Conservation (phyloP, 371 early-diverging fungal genomes). For the Syncephalis plumigaleata region DNA sequence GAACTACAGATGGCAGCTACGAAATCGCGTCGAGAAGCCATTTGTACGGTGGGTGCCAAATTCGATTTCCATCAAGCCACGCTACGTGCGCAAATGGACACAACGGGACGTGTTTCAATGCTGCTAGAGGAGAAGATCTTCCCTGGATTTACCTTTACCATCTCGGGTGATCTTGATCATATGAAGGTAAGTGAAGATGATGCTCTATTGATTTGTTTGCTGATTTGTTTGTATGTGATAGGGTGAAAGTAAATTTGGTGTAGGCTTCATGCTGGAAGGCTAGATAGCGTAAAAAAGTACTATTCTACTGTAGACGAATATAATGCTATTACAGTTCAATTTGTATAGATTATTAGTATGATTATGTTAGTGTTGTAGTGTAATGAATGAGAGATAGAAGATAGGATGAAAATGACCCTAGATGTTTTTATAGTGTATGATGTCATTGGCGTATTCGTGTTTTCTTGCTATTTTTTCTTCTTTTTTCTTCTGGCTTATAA, state of each 20-base stretch:
- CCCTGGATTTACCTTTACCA: slow-evolving; percentile 79
- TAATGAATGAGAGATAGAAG: no score
- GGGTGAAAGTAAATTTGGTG: slow-evolving; percentile 6
- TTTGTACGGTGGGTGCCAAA: slow-evolving; percentile 89
- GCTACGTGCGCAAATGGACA: slow-evolving; percentile 81
- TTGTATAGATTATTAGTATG: no score
- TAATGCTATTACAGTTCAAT: no score
- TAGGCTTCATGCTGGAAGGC: slow-evolving; percentile 7
- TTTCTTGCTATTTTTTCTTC: no score
- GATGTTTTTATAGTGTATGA: no score
- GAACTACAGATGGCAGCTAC: slow-evolving; percentile 74
- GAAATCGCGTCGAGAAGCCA: slow-evolving; percentile 69
- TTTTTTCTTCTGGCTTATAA: no score
- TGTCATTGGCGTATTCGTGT: no score
- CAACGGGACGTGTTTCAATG: slow-evolving; percentile 69
- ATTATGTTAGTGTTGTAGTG: no score
- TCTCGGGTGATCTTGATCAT: slow-evolving; percentile 92
- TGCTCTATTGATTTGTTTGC: neutral
- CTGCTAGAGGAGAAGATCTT: slow-evolving; percentile 90
- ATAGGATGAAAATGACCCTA: no score
- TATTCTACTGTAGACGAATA: no score
- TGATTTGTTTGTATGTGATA: neutral
- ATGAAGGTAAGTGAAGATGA: slow-evolving; percentile 40
- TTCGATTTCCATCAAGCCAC: slow-evolving; percentile 85
- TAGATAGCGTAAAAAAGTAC: slow-evolving; percentile 1